Conservation (phyloP, 192 early-diverging fungal genomes). For the Blastocladiella britannica region DNA sequence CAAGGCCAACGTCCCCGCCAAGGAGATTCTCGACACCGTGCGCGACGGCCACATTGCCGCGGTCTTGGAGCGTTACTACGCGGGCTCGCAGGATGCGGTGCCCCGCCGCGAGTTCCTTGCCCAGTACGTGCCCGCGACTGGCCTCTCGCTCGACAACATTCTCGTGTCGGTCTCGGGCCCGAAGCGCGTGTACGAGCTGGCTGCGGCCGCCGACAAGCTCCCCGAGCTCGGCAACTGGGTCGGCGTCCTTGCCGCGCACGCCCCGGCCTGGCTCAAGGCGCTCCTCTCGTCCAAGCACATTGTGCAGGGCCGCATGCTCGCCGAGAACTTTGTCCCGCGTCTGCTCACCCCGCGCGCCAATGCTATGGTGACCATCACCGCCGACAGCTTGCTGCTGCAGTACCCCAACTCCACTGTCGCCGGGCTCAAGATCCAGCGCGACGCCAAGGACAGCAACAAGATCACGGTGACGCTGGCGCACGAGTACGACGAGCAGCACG, state of each 20-base stretch:
- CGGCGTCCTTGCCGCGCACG: constrained; percentile 46
- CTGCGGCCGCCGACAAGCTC: constrained; percentile 23
- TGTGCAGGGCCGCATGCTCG: constrained; percentile 50
- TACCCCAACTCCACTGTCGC: too few relatives aligned
- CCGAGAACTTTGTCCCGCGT: constrained; percentile 38
- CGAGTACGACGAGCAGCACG: constrained; percentile 22
- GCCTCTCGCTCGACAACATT: constrained; percentile 14
- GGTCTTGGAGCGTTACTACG: constrained; percentile 51
- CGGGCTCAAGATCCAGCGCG: constrained; percentile 10
- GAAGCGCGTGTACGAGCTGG: constrained; percentile 34
- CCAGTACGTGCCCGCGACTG: constrained; percentile 11
- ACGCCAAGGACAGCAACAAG: constrained; percentile 16
- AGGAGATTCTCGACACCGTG: constrained; percentile 66
- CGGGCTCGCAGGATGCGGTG: constrained; percentile 30
- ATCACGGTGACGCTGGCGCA: constrained; percentile 25
- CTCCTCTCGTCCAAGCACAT: constrained; percentile 53
- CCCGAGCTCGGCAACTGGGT: constrained; percentile 42
- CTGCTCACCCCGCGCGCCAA: constrained; percentile 39
- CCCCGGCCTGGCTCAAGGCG: constrained; percentile 64
- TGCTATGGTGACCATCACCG: constrained; percentile 25
- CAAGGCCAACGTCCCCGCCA: constrained; percentile 61
- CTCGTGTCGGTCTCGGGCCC: constrained; percentile 17
- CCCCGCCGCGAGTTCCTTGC: constrained; percentile 66
- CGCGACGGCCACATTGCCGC: constrained; percentile 55
- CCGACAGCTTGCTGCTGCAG: too few relatives aligned